phyloP scores from a whole-genome alignment of 164 flowering plant genomes.

The Paratinospora sagittata region DNA sequence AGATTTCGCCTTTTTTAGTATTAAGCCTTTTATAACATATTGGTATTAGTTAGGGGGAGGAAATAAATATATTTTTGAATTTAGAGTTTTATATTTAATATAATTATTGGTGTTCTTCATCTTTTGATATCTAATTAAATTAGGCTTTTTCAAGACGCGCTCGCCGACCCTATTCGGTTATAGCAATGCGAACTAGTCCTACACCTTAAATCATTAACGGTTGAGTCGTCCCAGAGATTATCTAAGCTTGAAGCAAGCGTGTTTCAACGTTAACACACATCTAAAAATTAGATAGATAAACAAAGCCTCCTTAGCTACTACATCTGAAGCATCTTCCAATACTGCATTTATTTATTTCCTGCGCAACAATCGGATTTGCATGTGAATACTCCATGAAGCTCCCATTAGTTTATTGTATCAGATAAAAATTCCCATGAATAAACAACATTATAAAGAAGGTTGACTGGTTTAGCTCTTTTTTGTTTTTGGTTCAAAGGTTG shows the following conservation, averaged over 20 bases:
- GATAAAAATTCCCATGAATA: neutral
- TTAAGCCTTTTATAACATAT: too few relatives aligned
- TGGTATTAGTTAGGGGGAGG: too few relatives aligned
- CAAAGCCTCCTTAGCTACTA: too few relatives aligned
- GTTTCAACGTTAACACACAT: neutral
- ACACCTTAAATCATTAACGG: neutral
- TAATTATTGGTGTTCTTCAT: neutral
- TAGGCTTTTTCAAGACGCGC: neutral
- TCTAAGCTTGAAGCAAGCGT: neutral
- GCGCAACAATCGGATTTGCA: constrained; percentile 1
- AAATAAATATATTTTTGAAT: too few relatives aligned
- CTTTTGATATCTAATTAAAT: neutral
- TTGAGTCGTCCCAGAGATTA: neutral
- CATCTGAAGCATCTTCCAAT: neutral
- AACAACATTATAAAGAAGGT: neutral
- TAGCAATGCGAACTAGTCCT: neutral
- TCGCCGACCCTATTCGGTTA: neutral
- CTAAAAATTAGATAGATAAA: neutral
- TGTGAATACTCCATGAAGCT: neutral
- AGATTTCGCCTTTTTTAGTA: too few relatives aligned
- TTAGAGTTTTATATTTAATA: too few relatives aligned
- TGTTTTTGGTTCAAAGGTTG: too few relatives aligned
- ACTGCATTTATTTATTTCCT: neutral
- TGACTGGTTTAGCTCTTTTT: too few relatives aligned
- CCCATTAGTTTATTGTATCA: neutral